Conservation (phyloP, 768 basidiomycete genomes). For the Sarcodon aspratus region DNA sequence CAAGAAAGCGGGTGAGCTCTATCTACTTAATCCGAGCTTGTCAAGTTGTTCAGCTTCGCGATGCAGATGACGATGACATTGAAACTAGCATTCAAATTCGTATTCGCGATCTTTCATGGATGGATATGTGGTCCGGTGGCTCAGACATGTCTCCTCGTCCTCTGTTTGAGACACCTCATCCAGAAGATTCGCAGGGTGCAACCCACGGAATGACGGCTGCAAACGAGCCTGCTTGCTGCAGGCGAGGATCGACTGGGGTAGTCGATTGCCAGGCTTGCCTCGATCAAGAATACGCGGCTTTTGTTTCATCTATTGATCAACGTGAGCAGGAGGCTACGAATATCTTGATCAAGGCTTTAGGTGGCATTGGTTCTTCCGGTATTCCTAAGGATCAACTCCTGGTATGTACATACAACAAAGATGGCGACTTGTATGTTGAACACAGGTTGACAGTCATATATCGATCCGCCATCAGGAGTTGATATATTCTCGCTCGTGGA, state of each 20-base stretch:
- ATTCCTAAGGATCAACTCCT: slow-evolving; percentile 17
- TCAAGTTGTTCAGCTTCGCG: neutral
- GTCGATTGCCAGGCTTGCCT: slow-evolving; percentile 16
- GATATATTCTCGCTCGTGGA: slow-evolving; percentile 21
- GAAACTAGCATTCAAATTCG: slow-evolving; percentile 54
- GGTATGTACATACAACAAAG: slow-evolving; percentile 14
- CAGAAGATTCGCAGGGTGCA: neutral
- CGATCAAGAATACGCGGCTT: slow-evolving; percentile 1
- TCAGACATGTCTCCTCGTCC: too few species aligned
- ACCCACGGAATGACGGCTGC: slow-evolving; percentile 9
- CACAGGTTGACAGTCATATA: neutral
- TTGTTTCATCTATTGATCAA: neutral
- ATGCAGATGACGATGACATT: slow-evolving; percentile 72
- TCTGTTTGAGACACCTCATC: too few species aligned
- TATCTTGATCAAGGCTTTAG: slow-evolving; percentile 5
- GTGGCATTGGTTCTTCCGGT: slow-evolving; percentile 12
- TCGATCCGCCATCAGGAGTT: neutral
- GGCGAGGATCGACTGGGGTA: slow-evolving; percentile 2
- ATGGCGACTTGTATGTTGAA: too few species aligned
- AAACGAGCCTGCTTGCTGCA: slow-evolving; percentile 11
- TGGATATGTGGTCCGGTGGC: too few species aligned
- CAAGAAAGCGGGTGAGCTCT: slow-evolving; percentile 66
- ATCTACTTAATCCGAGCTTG: neutral
- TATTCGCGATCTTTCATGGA: slow-evolving; percentile 14
- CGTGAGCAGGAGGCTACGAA: neutral